Evolutionary conservation across 306 rosid genomes (phyloP), one percentile per base, ranked within the genome.

Genomic region (Senna siamea): DNA sequence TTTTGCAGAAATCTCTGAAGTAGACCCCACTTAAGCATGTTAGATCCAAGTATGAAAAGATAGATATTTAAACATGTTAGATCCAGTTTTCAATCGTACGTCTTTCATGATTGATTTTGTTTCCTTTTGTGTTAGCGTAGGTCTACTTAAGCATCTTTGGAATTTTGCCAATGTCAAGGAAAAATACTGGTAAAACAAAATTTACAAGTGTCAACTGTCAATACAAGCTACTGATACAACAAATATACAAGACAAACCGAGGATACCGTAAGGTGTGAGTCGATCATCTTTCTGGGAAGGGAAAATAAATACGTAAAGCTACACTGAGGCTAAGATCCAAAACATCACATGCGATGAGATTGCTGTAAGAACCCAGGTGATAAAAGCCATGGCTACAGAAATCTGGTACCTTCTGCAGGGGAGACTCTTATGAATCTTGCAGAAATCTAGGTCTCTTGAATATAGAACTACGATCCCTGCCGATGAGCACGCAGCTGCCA

Each of bases 401-500:
- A 85, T 68, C 83, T 92, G 89, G 84, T 64, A 88, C 75, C 78
- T 88, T 78, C 19, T 19, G 77, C 99, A 89, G 14, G 91, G 81
- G 3, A 85, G 50, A 35, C 9, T 57, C 80, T 46, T 80, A 2
- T 5, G 80, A 5, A 5, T 20, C 18, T 10, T 54, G 78, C 97
- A 94, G 58, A 80, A 37, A 35, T 78, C 60, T 77, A 87, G 59
- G 83, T 91, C 98, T 66, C 66, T 85, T 2, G 82, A 37, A 58
- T 85, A 89, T 15, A 89, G 84, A 77, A 94, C 83, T 34, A 79
- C 53, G 46, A 94, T 80, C 77, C 95, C 98, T 1, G 97, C 90
- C 3, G 97, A 91, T 15, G 98, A 87, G 80, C 98, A 88, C 17
- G 95, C 98, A 9, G 96, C 98, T 12, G 98, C 96, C 9, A 94